Percentiles rank a stretch among this genome's conserved stretches.
Conservation (phyloP, 1,284 basidiomycete genomes). For the Schizopora paradoxa region DNA sequence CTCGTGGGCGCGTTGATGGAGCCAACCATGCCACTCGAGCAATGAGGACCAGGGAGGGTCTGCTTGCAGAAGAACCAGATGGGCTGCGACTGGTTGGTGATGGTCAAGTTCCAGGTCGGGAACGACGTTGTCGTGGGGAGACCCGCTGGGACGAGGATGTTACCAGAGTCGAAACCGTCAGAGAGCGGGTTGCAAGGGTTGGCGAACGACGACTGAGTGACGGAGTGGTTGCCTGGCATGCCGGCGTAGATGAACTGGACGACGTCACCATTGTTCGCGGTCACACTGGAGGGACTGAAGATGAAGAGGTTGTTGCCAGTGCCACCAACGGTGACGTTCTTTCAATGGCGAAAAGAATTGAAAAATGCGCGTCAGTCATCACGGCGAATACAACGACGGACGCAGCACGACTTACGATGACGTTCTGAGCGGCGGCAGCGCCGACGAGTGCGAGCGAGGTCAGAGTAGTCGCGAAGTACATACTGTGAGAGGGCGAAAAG, state of each 20-base stretch:
- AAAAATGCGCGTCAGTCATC: neutral
- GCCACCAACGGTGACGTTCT: conserved; percentile 12
- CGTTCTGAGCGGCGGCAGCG: conserved; percentile 14
- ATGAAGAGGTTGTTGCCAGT: conserved; percentile 33
- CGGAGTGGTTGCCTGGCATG: conserved; percentile 45
- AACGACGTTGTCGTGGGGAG: conserved; percentile 21
- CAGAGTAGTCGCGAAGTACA: neutral
- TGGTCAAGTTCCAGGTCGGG: conserved; percentile 42
- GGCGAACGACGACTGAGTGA: conserved; percentile 46
- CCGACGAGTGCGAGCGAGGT: conserved; percentile 3
- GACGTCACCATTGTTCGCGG: conserved; percentile 38
- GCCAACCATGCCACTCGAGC: conserved; percentile 39
- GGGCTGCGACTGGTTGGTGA: conserved; percentile 38
- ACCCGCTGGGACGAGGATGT: conserved; percentile 25
- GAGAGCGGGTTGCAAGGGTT: conserved; percentile 39
- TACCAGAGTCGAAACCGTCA: conserved; percentile 48
- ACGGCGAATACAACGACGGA: neutral
- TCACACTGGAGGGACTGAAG: conserved; percentile 41
- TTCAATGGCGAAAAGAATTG: neutral
- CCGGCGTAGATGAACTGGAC: conserved; percentile 46
- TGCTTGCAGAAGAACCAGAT: conserved; percentile 64
- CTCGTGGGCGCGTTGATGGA: conserved; percentile 49
- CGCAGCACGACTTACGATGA: conserved; percentile 1
- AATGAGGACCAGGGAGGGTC: conserved; percentile 39
- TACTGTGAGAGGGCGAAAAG: neutral